Evolutionary conservation across 1,284 basidiomycete species (phyloP).

Genomic region (Kwoniella shivajii): DNA sequence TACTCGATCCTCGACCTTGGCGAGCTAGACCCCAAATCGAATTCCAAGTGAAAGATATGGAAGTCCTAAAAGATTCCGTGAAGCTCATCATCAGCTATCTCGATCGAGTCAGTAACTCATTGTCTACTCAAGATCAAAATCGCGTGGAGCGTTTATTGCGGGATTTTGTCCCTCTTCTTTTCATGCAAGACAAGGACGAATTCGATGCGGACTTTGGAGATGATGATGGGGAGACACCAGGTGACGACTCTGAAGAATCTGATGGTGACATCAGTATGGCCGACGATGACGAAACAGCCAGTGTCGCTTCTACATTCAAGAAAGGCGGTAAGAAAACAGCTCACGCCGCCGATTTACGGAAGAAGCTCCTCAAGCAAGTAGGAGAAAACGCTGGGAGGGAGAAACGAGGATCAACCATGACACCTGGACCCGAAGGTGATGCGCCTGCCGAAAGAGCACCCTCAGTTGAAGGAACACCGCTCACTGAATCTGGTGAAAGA

Average conservation of each 20-base stretch:
- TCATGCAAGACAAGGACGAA: conserved; percentile 73
- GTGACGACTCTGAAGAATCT: conserved; percentile 58
- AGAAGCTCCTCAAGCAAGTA: conserved; percentile 70
- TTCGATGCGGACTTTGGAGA: conserved; percentile 74
- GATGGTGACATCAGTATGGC: conserved; percentile 48
- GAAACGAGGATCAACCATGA: conserved; percentile 52
- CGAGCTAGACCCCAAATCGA: conserved; percentile 68
- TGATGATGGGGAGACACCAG: conserved; percentile 67
- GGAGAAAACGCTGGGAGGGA: conserved; percentile 66
- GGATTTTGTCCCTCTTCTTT: conserved; percentile 79
- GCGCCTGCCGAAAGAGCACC: conserved; percentile 12
- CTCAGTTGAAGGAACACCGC: conserved; percentile 36
- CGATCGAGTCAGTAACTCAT: conserved; percentile 76
- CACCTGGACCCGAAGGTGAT: conserved; percentile 39
- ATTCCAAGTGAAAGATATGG: conserved; percentile 75
- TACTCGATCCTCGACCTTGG: conserved; percentile 61
- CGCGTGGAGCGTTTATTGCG: conserved; percentile 83
- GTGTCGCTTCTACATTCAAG: conserved; percentile 42
- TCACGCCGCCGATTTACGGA: conserved; percentile 70
- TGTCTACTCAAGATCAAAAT: conserved; percentile 75
- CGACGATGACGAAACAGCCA: conserved; percentile 57
- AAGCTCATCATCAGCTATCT: conserved; percentile 89
- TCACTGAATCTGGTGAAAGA: conserved; percentile 34
- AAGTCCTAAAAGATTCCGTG: conserved; percentile 81
- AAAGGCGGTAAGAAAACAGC: conserved; percentile 40